phyloP scores from a whole-genome alignment of 768 basidiomycete genomes.

The Boletus rufocinnamomeus region DNA sequence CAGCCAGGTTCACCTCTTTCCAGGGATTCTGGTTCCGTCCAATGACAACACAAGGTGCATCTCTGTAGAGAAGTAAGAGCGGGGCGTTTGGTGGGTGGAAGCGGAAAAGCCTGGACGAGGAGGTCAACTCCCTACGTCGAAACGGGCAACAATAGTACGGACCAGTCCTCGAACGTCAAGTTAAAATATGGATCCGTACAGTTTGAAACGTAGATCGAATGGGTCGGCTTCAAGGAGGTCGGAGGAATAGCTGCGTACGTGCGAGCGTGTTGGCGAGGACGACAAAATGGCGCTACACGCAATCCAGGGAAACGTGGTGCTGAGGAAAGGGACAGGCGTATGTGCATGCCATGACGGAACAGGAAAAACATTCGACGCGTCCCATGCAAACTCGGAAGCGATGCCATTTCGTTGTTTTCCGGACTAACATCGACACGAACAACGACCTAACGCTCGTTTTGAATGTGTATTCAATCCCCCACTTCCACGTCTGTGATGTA shows the following conservation, averaged over 20 bases:
- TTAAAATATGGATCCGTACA: slow-evolving; percentile 89
- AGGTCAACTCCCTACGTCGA: slow-evolving; percentile 31
- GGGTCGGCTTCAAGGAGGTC: slow-evolving; percentile 37
- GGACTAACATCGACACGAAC: neutral
- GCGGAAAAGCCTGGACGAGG: slow-evolving; percentile 69
- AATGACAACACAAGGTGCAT: slow-evolving; percentile 87
- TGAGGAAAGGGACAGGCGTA: slow-evolving; percentile 12
- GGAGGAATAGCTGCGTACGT: slow-evolving; percentile 14
- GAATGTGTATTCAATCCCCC: neutral
- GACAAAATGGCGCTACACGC: neutral
- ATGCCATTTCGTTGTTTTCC: neutral
- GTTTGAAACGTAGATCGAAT: slow-evolving; percentile 69
- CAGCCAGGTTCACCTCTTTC: slow-evolving; percentile 87
- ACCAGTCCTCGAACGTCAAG: slow-evolving; percentile 91
- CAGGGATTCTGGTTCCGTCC: slow-evolving; percentile 98
- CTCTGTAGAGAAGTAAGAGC: slow-evolving; percentile 84
- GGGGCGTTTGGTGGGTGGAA: slow-evolving; percentile 66
- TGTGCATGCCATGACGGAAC: slow-evolving; percentile 34
- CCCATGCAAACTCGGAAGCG: neutral
- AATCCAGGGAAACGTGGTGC: neutral
- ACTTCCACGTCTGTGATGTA: neutral
- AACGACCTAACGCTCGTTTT: neutral
- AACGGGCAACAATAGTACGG: slow-evolving; percentile 20
- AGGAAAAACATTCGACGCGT: slow-evolving; percentile 30
- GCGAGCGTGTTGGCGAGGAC: slow-evolving; percentile 7